Evolutionary conservation across 2,329 filamentous ascomycete genomes (phyloP).

Genomic region (Aureobasidium sp.): DNA sequence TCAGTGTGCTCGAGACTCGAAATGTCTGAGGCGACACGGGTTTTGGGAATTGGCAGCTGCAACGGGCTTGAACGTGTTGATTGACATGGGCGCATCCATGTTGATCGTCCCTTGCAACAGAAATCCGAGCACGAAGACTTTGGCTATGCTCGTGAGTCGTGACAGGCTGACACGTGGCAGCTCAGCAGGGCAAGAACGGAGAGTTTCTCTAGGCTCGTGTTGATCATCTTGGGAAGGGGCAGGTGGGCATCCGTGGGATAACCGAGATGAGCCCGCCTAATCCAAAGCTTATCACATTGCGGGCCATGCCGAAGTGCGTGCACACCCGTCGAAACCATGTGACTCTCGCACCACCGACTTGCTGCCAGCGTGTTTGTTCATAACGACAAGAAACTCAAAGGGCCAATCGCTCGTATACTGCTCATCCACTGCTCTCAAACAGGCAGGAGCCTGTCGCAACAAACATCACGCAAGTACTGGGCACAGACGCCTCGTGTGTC

Average conservation of each 20-base stretch:
- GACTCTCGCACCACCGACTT: neutral
- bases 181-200: neutral
- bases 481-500: neutral
- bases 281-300: constrained; percentile 5
- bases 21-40: neutral
- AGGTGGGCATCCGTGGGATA: neutral
- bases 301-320: neutral
- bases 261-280: constrained; percentile 4
- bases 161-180: neutral
- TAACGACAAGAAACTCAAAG: neutral
- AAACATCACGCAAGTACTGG: neutral
- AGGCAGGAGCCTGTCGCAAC: neutral
- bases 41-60: too few species aligned
- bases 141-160: neutral
- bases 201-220: neutral
- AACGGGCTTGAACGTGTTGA: neutral
- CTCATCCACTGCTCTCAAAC: neutral
- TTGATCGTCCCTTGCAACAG: neutral
- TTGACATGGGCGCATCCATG: neutral
- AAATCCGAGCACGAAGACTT: neutral
- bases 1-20: neutral
- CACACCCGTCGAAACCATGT: neutral
- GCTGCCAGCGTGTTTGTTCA: neutral
- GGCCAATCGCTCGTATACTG: neutral
- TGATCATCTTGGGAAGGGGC: neutral